phyloP scores from a whole-genome alignment of 2,329 filamentous ascomycete species.

The Kalmusia sp. region DNA sequence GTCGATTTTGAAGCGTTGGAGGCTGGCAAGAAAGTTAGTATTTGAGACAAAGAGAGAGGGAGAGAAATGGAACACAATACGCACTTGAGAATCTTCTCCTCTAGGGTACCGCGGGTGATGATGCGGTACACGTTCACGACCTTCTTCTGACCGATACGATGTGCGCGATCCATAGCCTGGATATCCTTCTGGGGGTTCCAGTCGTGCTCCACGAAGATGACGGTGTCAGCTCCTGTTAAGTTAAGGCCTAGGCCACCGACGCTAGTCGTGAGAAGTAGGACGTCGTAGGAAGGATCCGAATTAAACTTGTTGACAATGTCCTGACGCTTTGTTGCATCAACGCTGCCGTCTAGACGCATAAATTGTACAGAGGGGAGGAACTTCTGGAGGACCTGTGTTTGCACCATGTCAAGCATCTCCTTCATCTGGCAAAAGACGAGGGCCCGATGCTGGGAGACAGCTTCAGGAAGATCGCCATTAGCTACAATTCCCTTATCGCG shows the following conservation, averaged over 20 bases:
- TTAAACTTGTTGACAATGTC: constrained; percentile 99
- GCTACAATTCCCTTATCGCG: constrained; percentile 53
- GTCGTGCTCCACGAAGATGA: constrained; percentile 99
- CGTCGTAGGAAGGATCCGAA: constrained; percentile 94
- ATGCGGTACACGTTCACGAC: constrained; percentile 98
- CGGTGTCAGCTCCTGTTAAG: constrained; percentile 94
- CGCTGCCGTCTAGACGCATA: constrained; percentile 89
- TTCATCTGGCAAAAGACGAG: constrained; percentile 99
- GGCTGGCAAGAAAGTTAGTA: constrained; percentile 57
- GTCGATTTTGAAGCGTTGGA: constrained; percentile 99
- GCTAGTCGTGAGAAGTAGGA: constrained; percentile 89
- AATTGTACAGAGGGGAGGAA: constrained; percentile 93
- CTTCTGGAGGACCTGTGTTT: constrained; percentile 87
- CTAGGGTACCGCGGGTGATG: constrained; percentile 92
- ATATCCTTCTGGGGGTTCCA: constrained; percentile 99
- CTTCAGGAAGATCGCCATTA: constrained; percentile 69
- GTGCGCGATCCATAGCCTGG: constrained; percentile 98
- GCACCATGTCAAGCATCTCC: constrained; percentile 99
- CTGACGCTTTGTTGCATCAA: constrained; percentile 92
- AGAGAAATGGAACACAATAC: constrained; percentile 35
- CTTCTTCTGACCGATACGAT: constrained; percentile 99
- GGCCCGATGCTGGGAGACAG: constrained; percentile 94
- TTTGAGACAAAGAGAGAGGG: background rate
- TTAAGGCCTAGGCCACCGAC: constrained; percentile 95
- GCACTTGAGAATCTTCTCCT: constrained; percentile 94